Conservation (phyloP, 2,329 filamentous ascomycete species). For the Pestalotiopsis fici region DNA sequence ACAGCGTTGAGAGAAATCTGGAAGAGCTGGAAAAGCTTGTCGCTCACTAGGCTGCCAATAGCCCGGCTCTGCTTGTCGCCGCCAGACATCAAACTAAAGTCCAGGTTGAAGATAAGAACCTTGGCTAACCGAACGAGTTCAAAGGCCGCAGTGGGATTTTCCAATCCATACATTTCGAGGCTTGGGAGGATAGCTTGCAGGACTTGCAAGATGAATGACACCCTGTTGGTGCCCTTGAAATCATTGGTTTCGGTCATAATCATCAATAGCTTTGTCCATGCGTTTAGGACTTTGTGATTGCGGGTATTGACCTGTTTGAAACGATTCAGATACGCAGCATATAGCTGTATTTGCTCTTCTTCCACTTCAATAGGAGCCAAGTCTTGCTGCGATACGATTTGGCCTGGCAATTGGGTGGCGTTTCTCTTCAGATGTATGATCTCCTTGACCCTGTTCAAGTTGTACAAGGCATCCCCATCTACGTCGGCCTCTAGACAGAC, state of each 20-base stretch:
- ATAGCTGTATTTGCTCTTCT: conserved; percentile 60
- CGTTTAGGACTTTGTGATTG: conserved; percentile 69
- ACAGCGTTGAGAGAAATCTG: conserved; percentile 82
- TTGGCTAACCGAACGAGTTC: conserved; percentile 78
- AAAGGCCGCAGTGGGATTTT: conserved; percentile 68
- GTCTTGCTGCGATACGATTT: conserved; percentile 51
- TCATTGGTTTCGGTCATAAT: conserved; percentile 83
- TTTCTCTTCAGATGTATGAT: conserved; percentile 71
- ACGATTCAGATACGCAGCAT: conserved; percentile 65
- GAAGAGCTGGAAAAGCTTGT: conserved; percentile 90
- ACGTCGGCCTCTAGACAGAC: conserved; percentile 63
- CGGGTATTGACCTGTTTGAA: conserved; percentile 57
- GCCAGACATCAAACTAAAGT: conserved; percentile 47
- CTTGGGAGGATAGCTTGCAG: conserved; percentile 87
- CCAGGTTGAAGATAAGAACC: conserved; percentile 70
- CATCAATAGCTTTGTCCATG: conserved; percentile 83
- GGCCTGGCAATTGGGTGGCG: conserved; percentile 54
- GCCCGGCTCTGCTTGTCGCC: conserved; percentile 45
- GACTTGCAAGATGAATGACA: conserved; percentile 80
- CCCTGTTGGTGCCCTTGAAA: conserved; percentile 70
- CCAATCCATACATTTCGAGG: conserved; percentile 74
- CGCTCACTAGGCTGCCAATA: conserved; percentile 75
- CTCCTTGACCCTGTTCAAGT: conserved; percentile 71
- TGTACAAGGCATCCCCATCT: conserved; percentile 61
- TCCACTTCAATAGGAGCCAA: conserved; percentile 55